Evolutionary conservation across 257 asterid genomes (phyloP).

Genomic region (Echium plantagineum): DNA sequence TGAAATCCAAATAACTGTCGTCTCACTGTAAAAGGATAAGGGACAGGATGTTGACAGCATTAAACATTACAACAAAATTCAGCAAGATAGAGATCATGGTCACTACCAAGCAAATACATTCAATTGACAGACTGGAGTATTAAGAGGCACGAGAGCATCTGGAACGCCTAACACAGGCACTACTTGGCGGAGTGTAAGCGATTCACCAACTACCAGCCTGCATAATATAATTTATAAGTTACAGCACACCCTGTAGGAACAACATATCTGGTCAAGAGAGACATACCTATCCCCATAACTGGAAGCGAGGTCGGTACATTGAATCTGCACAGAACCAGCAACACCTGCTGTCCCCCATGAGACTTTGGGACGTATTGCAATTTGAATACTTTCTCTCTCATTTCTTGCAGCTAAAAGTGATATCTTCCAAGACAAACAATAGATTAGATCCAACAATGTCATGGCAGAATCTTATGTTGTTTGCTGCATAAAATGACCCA

Average conservation of each 20-base stretch:
- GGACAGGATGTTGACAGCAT: background rate
- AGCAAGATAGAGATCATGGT: background rate
- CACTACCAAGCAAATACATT: slow-evolving; percentile 77
- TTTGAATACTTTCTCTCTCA: slow-evolving; percentile 93
- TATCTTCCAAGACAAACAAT: slow-evolving; percentile 47
- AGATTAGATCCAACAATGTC: slow-evolving; percentile 20
- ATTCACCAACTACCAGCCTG: slow-evolving; percentile 79
- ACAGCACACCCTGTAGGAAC: slow-evolving; percentile 7
- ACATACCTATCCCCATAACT: slow-evolving; percentile 77
- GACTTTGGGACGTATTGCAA: slow-evolving; percentile 87
- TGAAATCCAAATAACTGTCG: slow-evolving; percentile 71
- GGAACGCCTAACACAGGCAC: slow-evolving; percentile 90
- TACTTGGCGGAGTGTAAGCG: slow-evolving; percentile 71
- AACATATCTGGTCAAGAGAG: slow-evolving; percentile 16
- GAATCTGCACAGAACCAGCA: slow-evolving; percentile 82
- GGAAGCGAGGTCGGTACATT: slow-evolving; percentile 67
- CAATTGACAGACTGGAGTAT: slow-evolving; percentile 51
- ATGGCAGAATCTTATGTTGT: background rate
- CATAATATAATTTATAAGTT: slow-evolving; percentile 12
- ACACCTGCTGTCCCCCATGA: slow-evolving; percentile 72
- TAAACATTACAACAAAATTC: background rate
- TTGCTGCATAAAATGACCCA: background rate
- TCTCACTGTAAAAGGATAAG: slow-evolving; percentile 55
- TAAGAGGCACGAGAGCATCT: slow-evolving; percentile 96
- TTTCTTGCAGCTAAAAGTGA: slow-evolving; percentile 93